phyloP scores from a whole-genome alignment of 176 grass and related monocot genomes.

The Ampelocalamus luodianensis region DNA sequence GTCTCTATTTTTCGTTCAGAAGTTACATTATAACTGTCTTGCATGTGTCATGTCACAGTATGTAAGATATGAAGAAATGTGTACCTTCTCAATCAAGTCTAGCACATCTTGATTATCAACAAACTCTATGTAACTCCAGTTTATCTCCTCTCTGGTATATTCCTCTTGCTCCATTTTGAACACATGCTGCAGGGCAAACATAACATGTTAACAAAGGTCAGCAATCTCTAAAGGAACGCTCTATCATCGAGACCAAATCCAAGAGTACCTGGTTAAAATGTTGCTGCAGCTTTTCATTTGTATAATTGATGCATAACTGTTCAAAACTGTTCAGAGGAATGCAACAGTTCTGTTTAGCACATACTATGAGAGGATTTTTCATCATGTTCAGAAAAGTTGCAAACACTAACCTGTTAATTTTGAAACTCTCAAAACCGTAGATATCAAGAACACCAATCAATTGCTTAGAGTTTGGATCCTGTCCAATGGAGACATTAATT shows the following conservation, averaged over 20 bases:
- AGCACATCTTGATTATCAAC: conserved; percentile 99
- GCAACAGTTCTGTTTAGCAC: conserved; percentile 38
- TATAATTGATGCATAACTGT: conserved; percentile 99
- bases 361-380: not conserved
- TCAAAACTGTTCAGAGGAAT: conserved; percentile 71
- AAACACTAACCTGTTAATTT: conserved; percentile 86
- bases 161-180: conserved; percentile 99
- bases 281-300: conserved; percentile 98
- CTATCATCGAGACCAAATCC: conserved; percentile 15
- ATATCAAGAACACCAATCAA: conserved; percentile 99
- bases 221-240: conserved; percentile 30
- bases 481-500: conserved; percentile 99
- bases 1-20: conserved; percentile 39
- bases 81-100: conserved; percentile 99
- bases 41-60: conserved; percentile 22
- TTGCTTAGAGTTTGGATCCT: conserved; percentile 94
- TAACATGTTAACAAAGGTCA: conserved; percentile 41
- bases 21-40: conserved; percentile 18
- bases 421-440: conserved; percentile 99
- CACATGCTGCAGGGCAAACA: conserved; percentile 78
- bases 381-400: conserved; percentile 9
- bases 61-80: conserved; percentile 28
- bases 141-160: conserved; percentile 94
- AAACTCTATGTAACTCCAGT: conserved; percentile 99
- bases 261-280: conserved; percentile 96